Evolutionary conservation across 306 rosid species (phyloP).

Genomic region (Ormosia emarginata): DNA sequence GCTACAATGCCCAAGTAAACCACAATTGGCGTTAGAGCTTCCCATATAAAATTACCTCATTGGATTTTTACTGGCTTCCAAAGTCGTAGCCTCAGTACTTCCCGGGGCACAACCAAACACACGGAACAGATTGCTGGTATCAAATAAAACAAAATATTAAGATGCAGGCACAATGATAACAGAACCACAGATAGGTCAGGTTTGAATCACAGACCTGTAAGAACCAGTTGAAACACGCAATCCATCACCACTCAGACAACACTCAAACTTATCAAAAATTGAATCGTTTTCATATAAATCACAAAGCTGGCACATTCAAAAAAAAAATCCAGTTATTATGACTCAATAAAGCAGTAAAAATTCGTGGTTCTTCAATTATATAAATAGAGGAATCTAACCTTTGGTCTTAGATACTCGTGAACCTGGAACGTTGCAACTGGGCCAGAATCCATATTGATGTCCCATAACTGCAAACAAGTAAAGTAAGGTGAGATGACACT

Average conservation of each 20-base stretch:
- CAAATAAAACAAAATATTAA: slow-evolving; percentile 31
- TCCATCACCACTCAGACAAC: slow-evolving; percentile 95
- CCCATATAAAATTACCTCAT: slow-evolving; percentile 56
- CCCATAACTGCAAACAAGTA: slow-evolving; percentile 82
- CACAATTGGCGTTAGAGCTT: not conserved
- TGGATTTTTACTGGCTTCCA: slow-evolving; percentile 99
- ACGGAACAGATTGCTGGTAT: slow-evolving; percentile 90
- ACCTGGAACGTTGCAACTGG: slow-evolving; percentile 94
- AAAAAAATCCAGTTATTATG: slow-evolving; percentile 9
- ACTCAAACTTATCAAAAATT: slow-evolving; percentile 95
- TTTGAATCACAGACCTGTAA: slow-evolving; percentile 62
- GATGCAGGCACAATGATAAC: slow-evolving; percentile 5
- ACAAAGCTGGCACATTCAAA: slow-evolving; percentile 66
- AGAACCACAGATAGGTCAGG: slow-evolving; percentile 1
- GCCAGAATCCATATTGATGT: slow-evolving; percentile 98
- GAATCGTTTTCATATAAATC: slow-evolving; percentile 98
- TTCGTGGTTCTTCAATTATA: slow-evolving; percentile 4
- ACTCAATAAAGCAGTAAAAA: slow-evolving; percentile 11
- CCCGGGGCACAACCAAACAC: slow-evolving; percentile 79
- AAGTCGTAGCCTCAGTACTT: slow-evolving; percentile 73
- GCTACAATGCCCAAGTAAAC: not conserved
- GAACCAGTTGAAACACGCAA: slow-evolving; percentile 90
- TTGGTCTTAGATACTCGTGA: slow-evolving; percentile 94
- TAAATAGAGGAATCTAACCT: slow-evolving; percentile 55
- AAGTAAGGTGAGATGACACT: not conserved